Evolutionary conservation across 495 filamentous ascomycete genomes (phyloP), one percentile per base, ranked within the genome.

Genomic region (Daldinia grandis): DNA sequence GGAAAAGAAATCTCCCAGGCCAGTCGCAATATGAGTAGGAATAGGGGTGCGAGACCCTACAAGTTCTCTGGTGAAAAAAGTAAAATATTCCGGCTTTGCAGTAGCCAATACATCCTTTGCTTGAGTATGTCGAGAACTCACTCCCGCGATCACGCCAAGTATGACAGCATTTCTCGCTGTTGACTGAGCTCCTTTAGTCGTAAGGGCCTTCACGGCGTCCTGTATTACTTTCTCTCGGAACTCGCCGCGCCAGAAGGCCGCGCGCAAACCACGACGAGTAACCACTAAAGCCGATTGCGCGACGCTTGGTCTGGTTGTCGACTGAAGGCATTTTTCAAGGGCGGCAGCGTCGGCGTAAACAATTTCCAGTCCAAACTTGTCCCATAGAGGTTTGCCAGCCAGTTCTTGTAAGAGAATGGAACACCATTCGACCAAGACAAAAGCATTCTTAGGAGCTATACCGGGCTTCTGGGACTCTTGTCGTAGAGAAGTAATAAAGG

Each of bases 401-500:
- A 85, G 77, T 54, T 87, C 82, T 74, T 91, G 88, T 44, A 95
- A 80, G 12, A 97, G 78, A 64, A 94, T 76, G 53, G 89, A 92
- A 76, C 90, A 92, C 95, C 94, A 99, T 74, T 95, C 92, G 12
- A 95, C 82, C 68, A 99, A 82, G n/a, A 97, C 92, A 72, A 97
- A 94, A 1, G 93, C 92, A 74, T 88, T 93, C 24, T 87, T 85
- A 1, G 92, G 80, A 24, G 95, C 92, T 68, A 98, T 87, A 28
- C 87, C 88, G 4, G 81, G 76, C 76, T 96, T 97, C 42, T 86
- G 80, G 0, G 91, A 84, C 79, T 99, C 96, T 38, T 79, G 76
- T 54, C 83, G 81, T 54, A 89, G 76, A 2, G 81, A 82, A 55
- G 86, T 83, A 33, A 91, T 82, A 54, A 95, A 84, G 3, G 84